Base-by-base conservation (phyloP, 257 asterid genomes). In the Solanum ahanhuiri region DNA sequence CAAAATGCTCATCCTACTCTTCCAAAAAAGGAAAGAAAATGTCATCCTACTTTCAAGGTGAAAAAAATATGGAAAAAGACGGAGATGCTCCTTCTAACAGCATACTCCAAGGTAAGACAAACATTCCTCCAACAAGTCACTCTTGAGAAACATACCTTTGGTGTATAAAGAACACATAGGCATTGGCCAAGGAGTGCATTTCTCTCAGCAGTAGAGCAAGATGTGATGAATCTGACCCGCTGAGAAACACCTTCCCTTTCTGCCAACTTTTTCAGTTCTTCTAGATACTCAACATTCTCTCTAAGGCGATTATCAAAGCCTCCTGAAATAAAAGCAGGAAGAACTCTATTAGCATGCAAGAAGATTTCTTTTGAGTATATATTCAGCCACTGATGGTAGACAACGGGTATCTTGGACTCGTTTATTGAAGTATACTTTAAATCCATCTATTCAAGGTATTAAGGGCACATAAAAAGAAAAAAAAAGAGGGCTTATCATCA, bases 231-330 rank as follows among this genome's bases (percentile, higher is more conserved):
- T 39, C 84, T 90, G 91, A 95, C 92, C 39, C 84, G 93, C 76
- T 90, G 69, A 17, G 94, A 91, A 39, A 97, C 91, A 25, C 99
- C 98, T 87, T 94, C 92, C 33, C 90, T 87, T 85, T 94, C 89
- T 31, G 98, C 98, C 90, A 97, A 92, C 88, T 48, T 86, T 88
- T 94, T 95, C 88, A 97, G 84, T 88, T 97, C 98, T 86, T 91
- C 95, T 83, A 97, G 88, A 87, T 97, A 97, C 87, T 95, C 99
- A 0, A 95, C 98, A 33, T 95, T 97, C 91, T 97, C 99, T 86
- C 94, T 91, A 28, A 97, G 94, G 79, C 98, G 98, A 81, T 87
- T 87, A 89, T 97, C 99, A 85, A 87, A 97, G 72, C 99, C 99
- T 88, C 99, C 99, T 97, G 91, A 28, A 81, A 66, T 17, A 73